Percentiles rank a stretch among this genome's conserved stretches.
phyloP scores from a whole-genome alignment of 2,329 filamentous ascomycete species.

The Emergomyces orientalis region DNA sequence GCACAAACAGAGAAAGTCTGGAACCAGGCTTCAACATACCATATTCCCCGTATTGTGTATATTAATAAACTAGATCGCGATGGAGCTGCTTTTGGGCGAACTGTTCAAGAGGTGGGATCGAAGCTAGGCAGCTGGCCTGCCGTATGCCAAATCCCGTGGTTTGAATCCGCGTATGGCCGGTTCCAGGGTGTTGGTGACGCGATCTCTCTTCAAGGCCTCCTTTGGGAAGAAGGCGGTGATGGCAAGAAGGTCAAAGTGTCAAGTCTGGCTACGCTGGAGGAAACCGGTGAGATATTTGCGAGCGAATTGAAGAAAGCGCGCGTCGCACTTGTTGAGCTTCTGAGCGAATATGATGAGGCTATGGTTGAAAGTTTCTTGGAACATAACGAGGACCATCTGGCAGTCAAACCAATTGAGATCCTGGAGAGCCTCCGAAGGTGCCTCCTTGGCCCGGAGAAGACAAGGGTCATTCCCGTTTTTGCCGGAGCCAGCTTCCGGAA shows the following conservation, averaged over 20 bases:
- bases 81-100: slow-evolving; percentile 71
- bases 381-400: slow-evolving; percentile 60
- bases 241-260: slow-evolving; percentile 53
- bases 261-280: slow-evolving; percentile 45
- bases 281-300: slow-evolving; percentile 43
- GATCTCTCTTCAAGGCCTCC: slow-evolving; percentile 62
- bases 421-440: slow-evolving; percentile 64
- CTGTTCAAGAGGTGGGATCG: slow-evolving; percentile 74
- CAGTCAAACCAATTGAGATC: slow-evolving; percentile 57
- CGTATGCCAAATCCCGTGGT: slow-evolving; percentile 93
- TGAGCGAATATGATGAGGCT: slow-evolving; percentile 80
- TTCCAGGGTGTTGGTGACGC: slow-evolving; percentile 81
- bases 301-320: slow-evolving; percentile 67
- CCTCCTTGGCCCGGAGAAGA: slow-evolving; percentile 55
- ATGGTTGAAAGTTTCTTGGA: slow-evolving; percentile 81
- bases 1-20: slow-evolving; percentile 96
- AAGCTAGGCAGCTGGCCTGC: slow-evolving; percentile 76
- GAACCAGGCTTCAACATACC: slow-evolving; percentile 76
- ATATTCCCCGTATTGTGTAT: slow-evolving; percentile 71
- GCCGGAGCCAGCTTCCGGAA: slow-evolving; percentile 89
- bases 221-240: slow-evolving; percentile 60
- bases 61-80: slow-evolving; percentile 81
- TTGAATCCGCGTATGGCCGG: slow-evolving; percentile 60
- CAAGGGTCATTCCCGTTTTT: slow-evolving; percentile 73
- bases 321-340: slow-evolving; percentile 65